Conservation (phyloP, 306 rosid genomes). For the Medicago truncatula region MtrunA17r5.0-ANR NC_053047.1:11157501-11158000, state of each 20-base stretch:
- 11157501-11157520: background rate
- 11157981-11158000: no score
- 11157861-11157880: background rate
- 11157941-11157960: background rate
- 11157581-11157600: constrained; percentile 6
- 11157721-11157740: background rate
- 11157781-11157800: background rate
- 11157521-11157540: background rate
- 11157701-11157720: background rate
- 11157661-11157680: background rate
- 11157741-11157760: background rate
- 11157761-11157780: background rate
- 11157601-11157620: no score
- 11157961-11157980: no score
- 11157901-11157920: background rate
- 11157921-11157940: constrained; percentile 24
- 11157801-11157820: background rate
- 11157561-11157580: background rate
- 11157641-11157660: background rate
- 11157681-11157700: background rate
- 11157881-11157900: background rate
- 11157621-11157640: no score
- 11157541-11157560: background rate
- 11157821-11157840: background rate
- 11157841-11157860: background rate